phyloP scores from a whole-genome alignment of 2,329 filamentous ascomycete genomes.

The Harringtonia aguacate region DNA sequence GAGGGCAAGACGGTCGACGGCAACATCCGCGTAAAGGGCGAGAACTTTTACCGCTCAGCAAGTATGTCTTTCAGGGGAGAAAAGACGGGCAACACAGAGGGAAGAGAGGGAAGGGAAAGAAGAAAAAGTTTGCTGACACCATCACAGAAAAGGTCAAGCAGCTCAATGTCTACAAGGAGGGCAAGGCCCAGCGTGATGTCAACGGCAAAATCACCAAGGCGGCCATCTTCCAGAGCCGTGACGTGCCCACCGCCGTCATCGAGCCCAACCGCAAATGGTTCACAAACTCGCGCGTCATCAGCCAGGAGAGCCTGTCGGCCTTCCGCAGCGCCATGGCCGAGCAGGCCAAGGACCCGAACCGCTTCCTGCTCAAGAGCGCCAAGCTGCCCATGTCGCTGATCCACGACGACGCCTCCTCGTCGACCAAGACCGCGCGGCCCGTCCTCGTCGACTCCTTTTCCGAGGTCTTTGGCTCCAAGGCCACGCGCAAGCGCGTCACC shows the following conservation, averaged over 20 bases:
- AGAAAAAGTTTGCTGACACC: slow-evolving; percentile 1
- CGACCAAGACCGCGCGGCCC: slow-evolving; percentile 54
- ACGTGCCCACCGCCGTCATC: slow-evolving; percentile 72
- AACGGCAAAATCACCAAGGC: slow-evolving; percentile 69
- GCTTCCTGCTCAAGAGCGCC: slow-evolving; percentile 91
- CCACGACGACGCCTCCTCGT: slow-evolving; percentile 56
- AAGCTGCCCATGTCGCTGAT: slow-evolving; percentile 96
- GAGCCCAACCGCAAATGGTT: slow-evolving; percentile 99
- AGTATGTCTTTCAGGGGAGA: slow-evolving; percentile 7
- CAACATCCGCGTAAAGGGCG: slow-evolving; percentile 89
- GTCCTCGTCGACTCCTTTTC: slow-evolving; percentile 44
- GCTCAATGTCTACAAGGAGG: slow-evolving; percentile 67
- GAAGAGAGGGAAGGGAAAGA: background rate
- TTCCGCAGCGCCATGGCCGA: slow-evolving; percentile 91
- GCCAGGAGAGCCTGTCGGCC: slow-evolving; percentile 56
- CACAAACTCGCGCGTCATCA: slow-evolving; percentile 82
- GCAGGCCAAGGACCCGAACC: slow-evolving; percentile 81
- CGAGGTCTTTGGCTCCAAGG: slow-evolving; percentile 87
- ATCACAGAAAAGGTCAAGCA: slow-evolving; percentile 22
- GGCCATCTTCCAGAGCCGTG: slow-evolving; percentile 50
- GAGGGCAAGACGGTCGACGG: slow-evolving; percentile 80
- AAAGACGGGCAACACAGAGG: background rate
- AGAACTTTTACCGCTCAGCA: slow-evolving; percentile 80
- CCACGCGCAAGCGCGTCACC: slow-evolving; percentile 80
- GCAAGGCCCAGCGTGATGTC: slow-evolving; percentile 71